Evolutionary conservation across 345 rosid genomes (phyloP).

Genomic region (Ceriops zippeliana): DNA sequence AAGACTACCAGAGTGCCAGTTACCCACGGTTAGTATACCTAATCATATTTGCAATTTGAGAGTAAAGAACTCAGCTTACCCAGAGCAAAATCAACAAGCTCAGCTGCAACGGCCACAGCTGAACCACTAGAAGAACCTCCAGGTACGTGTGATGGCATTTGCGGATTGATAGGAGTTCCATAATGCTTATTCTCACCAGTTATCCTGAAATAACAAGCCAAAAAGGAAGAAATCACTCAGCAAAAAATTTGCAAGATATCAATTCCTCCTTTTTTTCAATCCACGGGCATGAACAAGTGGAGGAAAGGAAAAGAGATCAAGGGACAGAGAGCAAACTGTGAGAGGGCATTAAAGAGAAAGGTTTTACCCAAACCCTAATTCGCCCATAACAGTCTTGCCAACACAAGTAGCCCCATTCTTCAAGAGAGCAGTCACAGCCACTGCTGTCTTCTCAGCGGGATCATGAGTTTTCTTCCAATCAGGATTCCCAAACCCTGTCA

Average conservation of each 20-base stretch:
- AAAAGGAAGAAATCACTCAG: neutral
- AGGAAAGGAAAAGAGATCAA: neutral
- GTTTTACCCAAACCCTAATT: slow-evolving; percentile 71
- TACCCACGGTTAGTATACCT: no score
- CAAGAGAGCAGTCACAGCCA: slow-evolving; percentile 60
- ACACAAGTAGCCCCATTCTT: slow-evolving; percentile 88
- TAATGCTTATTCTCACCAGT: slow-evolving; percentile 79
- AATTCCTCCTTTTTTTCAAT: no score
- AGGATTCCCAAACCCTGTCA: slow-evolving; percentile 83
- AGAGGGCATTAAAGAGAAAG: neutral
- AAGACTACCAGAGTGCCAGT: no score
- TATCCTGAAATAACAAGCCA: slow-evolving; percentile 39
- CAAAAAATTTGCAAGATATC: neutral
- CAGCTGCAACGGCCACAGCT: slow-evolving; percentile 88
- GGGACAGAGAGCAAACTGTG: neutral
- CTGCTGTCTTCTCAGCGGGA: slow-evolving; percentile 64
- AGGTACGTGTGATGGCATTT: slow-evolving; percentile 58
- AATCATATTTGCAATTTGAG: neutral
- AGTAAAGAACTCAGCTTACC: slow-evolving; percentile 36
- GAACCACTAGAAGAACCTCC: slow-evolving; percentile 98
- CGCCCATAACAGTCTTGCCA: slow-evolving; percentile 82
- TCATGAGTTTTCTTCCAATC: slow-evolving; percentile 79
- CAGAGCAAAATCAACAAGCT: slow-evolving; percentile 80
- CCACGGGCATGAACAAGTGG: neutral
- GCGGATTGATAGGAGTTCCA: slow-evolving; percentile 78